Base-by-base conservation (phyloP, 305 asterid genomes). In the Plantago lanceolata region DNA sequence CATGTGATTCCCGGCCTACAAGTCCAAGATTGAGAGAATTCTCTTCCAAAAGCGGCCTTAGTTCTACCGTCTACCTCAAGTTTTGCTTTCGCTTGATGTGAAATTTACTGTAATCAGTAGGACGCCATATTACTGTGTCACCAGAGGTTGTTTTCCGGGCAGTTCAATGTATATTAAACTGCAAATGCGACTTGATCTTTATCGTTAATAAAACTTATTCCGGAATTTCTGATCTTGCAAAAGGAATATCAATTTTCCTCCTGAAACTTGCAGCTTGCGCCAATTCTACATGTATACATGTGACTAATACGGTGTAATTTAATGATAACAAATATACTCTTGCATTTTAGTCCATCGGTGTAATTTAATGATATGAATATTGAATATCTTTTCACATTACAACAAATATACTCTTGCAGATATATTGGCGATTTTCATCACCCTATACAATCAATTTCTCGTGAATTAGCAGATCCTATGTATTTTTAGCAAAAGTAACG, bases 111-210 rank as follows among this genome's bases (percentile, higher is more conserved):
- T 47, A 61, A 51, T n/a, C 59, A 53, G 58, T 48, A 19, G 45
- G 45, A 20, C 61, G 16, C 67, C 13, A 16, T 52, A 40, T 44
- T 68, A 45, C 24, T 35, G 47, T 55, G 59, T 50, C 20, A 52
- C n/a, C 35, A 52, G 56, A n/a, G 43, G 26, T 19, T 64, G 62
- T 40, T 9, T 40, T 40, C 45, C 45, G 48, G 59, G 19, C 64
- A 49, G 37, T 54, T 48, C 57, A 65, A 68, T 67, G 74, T 67
- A 71, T 19, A 52, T 68, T 66, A 37, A 21, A 66, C 16, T 13
- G 66, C n/a, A 19, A 49, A 19, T 51, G 57, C 56, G 19, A 24
- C 49, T 58, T 17, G n/a, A 47, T 19, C 28, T 70, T 24, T 24
- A 24, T 24, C 28, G 1, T 51, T 26, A 21, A 73, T 63, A 63